Percentiles rank a stretch among this genome's conserved stretches.
phyloP scores from a whole-genome alignment of 192 early-diverging fungal species.

The Podila epicladia region DNA sequence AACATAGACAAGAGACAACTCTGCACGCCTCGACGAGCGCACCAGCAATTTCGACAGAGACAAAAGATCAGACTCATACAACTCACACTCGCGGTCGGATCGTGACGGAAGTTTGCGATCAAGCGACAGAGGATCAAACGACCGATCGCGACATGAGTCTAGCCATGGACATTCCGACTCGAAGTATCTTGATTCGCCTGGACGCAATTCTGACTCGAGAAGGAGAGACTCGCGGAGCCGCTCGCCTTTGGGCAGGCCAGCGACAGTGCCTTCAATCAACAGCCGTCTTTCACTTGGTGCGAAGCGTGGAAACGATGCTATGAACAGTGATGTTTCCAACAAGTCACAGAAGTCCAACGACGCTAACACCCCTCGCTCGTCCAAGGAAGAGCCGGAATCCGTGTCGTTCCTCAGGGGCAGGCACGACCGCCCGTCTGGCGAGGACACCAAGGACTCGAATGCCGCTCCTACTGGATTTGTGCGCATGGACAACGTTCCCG shows the following conservation, averaged over 20 bases:
- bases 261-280: background rate
- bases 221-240: background rate
- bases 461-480: constrained; percentile 26
- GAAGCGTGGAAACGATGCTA: constrained; percentile 19
- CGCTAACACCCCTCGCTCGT: constrained; percentile 2
- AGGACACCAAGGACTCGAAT: background rate
- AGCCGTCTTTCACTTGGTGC: constrained; percentile 17
- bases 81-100: background rate
- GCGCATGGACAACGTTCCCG: constrained; percentile 38
- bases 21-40: background rate
- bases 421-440: background rate
- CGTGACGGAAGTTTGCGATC: background rate
- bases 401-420: constrained; percentile 30
- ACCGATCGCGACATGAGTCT: background rate
- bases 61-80: background rate
- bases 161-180: too few species aligned
- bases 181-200: background rate
- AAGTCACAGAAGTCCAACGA: constrained; percentile 30
- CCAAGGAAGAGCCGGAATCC: constrained; percentile 6
- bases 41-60: background rate
- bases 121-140: constrained; percentile 1
- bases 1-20: background rate
- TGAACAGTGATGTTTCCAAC: constrained; percentile 3
- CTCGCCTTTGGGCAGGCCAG: background rate
- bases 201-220: background rate